A percentile compares a stretch with the other conserved stretches of the same genome.
These are phyloP conservation scores for Sporothrix globosa DNA, from an alignment of 2,329 filamentous ascomycete species.

Conservation along the genomic window DNA sequence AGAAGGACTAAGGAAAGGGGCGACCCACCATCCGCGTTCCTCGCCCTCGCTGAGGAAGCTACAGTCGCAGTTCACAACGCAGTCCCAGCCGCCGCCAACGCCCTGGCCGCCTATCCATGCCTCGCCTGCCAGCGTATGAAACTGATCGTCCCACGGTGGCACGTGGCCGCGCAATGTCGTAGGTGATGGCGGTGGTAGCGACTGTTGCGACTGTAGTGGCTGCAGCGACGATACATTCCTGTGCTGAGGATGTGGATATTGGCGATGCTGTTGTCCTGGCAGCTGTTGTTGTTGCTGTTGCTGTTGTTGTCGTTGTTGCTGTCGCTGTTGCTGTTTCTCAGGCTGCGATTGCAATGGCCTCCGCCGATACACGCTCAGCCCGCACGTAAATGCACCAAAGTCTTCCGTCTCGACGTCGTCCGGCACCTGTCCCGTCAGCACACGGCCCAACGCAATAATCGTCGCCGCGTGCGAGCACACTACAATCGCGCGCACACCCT, in stretches of 20 bases:
- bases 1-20: neutral
- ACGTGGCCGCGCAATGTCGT: constrained; percentile 14
- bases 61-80: constrained; percentile 70
- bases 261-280: constrained; percentile 17
- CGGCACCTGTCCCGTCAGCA: constrained; percentile 77
- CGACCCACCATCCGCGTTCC: constrained; percentile 38
- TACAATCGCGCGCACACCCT: constrained; percentile 70
- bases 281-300: constrained; percentile 35
- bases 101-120: constrained; percentile 64
- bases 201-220: neutral
- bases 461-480: constrained; percentile 89
- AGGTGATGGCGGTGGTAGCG: constrained; percentile 3
- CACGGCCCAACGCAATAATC: constrained; percentile 82
- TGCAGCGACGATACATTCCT: constrained; percentile 3
- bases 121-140: constrained; percentile 30
- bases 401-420: constrained; percentile 72
- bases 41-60: constrained; percentile 37
- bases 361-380: constrained; percentile 67
- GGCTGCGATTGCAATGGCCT: constrained; percentile 39
- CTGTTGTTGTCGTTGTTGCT: constrained; percentile 25
- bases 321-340: constrained; percentile 5
- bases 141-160: constrained; percentile 35
- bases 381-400: constrained; percentile 83
- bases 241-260: constrained; percentile 5
- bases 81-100: constrained; percentile 78